Conservation (phyloP, 2,329 filamentous ascomycete genomes). For the Pseudopithomyces chartarum region DNA sequence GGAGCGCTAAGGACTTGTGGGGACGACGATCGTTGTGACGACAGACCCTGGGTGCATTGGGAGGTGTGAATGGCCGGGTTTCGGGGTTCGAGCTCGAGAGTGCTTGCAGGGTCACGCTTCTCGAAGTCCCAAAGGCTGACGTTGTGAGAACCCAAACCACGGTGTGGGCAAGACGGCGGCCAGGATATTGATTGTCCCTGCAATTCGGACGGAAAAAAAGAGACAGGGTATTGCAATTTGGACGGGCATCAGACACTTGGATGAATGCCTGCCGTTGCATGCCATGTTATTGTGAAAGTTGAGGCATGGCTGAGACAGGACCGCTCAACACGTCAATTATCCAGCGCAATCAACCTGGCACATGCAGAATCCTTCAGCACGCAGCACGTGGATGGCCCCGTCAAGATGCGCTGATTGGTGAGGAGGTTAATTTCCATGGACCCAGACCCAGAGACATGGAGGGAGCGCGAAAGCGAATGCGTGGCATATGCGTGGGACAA, state of each 20-base stretch:
- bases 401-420: not conserved
- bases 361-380: slow-evolving; percentile 10
- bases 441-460: not conserved
- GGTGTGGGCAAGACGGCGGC: slow-evolving; percentile 13
- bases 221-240: slow-evolving; percentile 15
- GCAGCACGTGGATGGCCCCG: slow-evolving; percentile 3
- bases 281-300: slow-evolving; percentile 4
- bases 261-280: slow-evolving; percentile 6
- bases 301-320: slow-evolving; percentile 21
- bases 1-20: slow-evolving; percentile 12
- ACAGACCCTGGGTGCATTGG: slow-evolving; percentile 1
- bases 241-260: slow-evolving; percentile 18
- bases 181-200: slow-evolving; percentile 12
- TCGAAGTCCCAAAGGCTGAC: slow-evolving; percentile 19
- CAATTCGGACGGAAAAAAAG: slow-evolving; percentile 5
- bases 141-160: slow-evolving; percentile 30
- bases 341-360: slow-evolving; percentile 22
- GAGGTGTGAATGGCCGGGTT: slow-evolving; percentile 14
- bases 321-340: slow-evolving; percentile 5
- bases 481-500: slow-evolving; percentile 1
- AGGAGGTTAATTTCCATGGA: not conserved
- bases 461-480: not conserved
- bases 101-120: slow-evolving; percentile 12
- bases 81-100: slow-evolving; percentile 21
- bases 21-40: slow-evolving; percentile 12